These are phyloP conservation scores for Breynia disticha DNA, from an alignment of 441 rosid genomes.

Conservation along the genomic window DNA sequence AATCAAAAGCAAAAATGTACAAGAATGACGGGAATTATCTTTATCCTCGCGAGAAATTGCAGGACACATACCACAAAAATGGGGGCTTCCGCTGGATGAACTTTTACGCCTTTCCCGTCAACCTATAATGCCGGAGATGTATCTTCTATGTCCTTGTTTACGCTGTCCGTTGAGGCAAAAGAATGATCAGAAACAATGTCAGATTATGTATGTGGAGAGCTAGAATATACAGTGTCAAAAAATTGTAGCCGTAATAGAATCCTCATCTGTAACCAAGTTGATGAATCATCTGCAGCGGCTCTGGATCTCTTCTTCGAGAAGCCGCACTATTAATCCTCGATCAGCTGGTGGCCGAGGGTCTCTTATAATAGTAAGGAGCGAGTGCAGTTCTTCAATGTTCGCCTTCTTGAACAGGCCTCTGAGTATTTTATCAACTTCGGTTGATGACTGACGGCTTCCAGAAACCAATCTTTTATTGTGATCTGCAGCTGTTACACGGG, in stretches of 20 bases:
- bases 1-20: no score
- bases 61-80: no score
- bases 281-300: slow-evolving; percentile 33
- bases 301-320: slow-evolving; percentile 58
- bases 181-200: slow-evolving; percentile 16
- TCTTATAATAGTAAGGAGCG: slow-evolving; percentile 38
- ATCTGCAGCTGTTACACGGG: slow-evolving; percentile 22
- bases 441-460: slow-evolving; percentile 21
- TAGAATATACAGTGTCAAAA: slow-evolving; percentile 32
- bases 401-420: slow-evolving; percentile 70
- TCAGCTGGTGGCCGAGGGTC: slow-evolving; percentile 1
- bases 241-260: no score
- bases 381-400: slow-evolving; percentile 46
- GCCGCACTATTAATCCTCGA: slow-evolving; percentile 20
- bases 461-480: slow-evolving; percentile 17
- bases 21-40: no score
- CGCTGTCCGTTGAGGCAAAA: slow-evolving; percentile 8
- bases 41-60: no score
- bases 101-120: no score
- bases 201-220: slow-evolving; percentile 9
- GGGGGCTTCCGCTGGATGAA: neutral
- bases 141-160: neutral
- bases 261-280: no score
- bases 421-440: slow-evolving; percentile 32
- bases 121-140: neutral